Conservation (phyloP, 2,329 filamentous ascomycete genomes). For the Catunica adiposa region DNA sequence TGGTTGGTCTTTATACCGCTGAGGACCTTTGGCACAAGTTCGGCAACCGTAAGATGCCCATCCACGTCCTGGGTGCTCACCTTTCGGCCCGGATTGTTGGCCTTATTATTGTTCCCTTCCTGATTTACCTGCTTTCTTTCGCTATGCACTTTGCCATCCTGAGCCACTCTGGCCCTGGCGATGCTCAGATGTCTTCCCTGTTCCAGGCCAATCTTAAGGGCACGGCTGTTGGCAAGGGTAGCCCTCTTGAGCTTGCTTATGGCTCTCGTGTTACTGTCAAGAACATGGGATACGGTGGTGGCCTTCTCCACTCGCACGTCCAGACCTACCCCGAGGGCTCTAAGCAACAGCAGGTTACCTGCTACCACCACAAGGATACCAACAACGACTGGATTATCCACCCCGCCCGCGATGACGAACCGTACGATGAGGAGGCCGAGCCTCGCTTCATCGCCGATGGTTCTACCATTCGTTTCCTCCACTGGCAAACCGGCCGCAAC, state of each 20-base stretch:
- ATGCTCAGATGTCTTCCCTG: constrained; percentile 99
- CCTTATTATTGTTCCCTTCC: constrained; percentile 71
- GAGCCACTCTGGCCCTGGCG: constrained; percentile 83
- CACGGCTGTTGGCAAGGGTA: constrained; percentile 86
- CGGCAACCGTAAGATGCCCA: constrained; percentile 79
- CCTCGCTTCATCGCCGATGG: constrained; percentile 65
- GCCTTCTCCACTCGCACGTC: constrained; percentile 87
- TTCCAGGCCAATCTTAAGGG: constrained; percentile 95
- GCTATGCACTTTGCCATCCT: constrained; percentile 87
- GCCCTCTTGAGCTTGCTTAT: constrained; percentile 76
- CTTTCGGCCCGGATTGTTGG: constrained; percentile 65
- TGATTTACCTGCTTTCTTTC: constrained; percentile 93
- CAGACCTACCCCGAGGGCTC: constrained; percentile 94
- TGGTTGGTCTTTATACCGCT: constrained; percentile 87
- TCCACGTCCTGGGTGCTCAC: constrained; percentile 63
- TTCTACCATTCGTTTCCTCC: constrained; percentile 68
- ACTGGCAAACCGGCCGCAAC: constrained; percentile 91
- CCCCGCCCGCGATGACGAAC: constrained; percentile 63
- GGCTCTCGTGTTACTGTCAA: constrained; percentile 87
- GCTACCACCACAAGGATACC: constrained; percentile 98
- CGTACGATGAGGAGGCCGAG: constrained; percentile 54
- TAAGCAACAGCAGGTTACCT: constrained; percentile 87
- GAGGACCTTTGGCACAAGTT: constrained; percentile 99
- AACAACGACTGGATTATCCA: constrained; percentile 99
- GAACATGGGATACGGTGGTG: constrained; percentile 98